Evolutionary conservation across 2,329 filamentous ascomycete genomes (phyloP), one percentile per base, ranked within the genome.

Genomic region (Pseudofabraea citricarpa): DNA sequence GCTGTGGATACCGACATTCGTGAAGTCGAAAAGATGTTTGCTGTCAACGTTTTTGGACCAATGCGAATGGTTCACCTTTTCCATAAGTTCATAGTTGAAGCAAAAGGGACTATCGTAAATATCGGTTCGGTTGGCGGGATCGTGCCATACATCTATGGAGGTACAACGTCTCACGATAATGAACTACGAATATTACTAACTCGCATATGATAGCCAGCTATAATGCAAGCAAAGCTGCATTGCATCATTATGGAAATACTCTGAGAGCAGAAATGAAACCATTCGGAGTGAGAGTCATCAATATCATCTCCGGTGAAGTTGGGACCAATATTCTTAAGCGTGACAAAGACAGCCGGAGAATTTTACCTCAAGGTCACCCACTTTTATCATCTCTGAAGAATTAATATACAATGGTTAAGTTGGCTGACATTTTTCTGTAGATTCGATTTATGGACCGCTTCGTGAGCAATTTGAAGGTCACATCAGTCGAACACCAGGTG

Each of bases 141-240:
- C 24, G 20, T 45, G 5, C 43, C 43, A 2, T 47, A 61, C 3
- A 61, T 64, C 5, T 70, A 69, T 48, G 59, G 64, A 4, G 62
- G 60, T 6, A 53, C 29, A 12, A n/a, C n/a, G n/a, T n/a, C n/a
- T n/a, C n/a, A n/a, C n/a, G n/a, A n/a, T n/a, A n/a, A n/a, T 44
- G 19, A 9, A 19, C 37, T 16, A 45, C 43, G 15, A 36, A 29
- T 27, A 10, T 13, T 13, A 13, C 7, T 27, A 13, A 27, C 13
- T 27, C 24, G 24, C 24, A 8, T 13, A 8, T 13, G 7, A 27
- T 27, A 27, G 24, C 24, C 7, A 27, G 23, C n/a, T 73, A 72
- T 53, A 69, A 68, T 40, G 63, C 68, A 4, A 66, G 59, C 43
- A 73, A 73, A 44, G 67, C 63, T 1, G 69, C 70, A 0, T 52